Conservation (phyloP, 2,329 filamentous ascomycete species). For the Graphium sp. region DNA sequence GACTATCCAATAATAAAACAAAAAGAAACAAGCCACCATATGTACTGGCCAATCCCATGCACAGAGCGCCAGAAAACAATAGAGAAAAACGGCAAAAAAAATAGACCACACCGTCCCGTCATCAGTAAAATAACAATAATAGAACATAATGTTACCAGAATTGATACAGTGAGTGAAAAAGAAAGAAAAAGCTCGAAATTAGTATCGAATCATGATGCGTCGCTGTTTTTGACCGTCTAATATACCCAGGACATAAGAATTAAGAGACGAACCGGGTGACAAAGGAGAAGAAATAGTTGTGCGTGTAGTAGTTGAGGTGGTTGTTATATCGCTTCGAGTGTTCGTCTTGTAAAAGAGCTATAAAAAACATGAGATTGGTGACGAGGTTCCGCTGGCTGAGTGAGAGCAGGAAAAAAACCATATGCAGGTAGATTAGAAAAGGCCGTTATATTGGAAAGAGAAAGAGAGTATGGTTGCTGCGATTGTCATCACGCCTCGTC, state of each 20-base stretch:
- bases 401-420: no score
- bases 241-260: no score
- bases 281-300: no score
- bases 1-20: conserved; percentile 6
- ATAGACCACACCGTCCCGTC: neutral
- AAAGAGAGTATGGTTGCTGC: conserved; percentile 6
- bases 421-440: no score
- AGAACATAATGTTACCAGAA: neutral
- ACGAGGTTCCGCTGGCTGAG: no score
- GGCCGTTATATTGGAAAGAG: conserved; percentile 2
- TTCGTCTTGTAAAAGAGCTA: no score
- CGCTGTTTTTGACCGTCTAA: no score
- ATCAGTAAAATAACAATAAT: conserved; percentile 1
- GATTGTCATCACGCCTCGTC: no score
- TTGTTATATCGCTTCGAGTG: no score
- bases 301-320: no score
- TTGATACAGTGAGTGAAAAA: neutral
- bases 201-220: conserved; percentile 1
- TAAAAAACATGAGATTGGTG: no score
- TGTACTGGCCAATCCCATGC: neutral
- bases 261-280: no score
- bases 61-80: neutral
- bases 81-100: neutral
- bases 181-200: neutral
- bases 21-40: conserved; percentile 5